A percentile compares a stretch with the other conserved stretches of the same genome.
These are phyloP conservation scores for Lasiodiplodia hormozganensis DNA, from an alignment of 2,329 filamentous ascomycete species.

Conservation along the genomic window DNA sequence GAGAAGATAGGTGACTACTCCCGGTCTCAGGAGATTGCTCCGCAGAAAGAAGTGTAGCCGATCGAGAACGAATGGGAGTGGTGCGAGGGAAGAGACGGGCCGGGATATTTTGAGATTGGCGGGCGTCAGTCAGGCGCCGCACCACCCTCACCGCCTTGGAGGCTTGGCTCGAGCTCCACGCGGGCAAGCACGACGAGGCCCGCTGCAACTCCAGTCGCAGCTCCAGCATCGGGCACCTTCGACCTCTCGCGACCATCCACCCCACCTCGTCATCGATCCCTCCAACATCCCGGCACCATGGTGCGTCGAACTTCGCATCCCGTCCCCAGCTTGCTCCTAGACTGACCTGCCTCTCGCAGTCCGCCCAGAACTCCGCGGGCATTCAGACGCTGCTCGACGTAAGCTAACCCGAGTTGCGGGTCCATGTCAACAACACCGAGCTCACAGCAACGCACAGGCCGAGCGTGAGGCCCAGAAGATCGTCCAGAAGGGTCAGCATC, in stretches of 20 bases:
- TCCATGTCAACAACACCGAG: slow-evolving; percentile 39
- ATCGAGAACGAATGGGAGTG: slow-evolving; percentile 3
- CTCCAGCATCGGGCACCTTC: slow-evolving; percentile 26
- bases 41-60: neutral
- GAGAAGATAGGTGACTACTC: neutral
- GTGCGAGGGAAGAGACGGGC: slow-evolving; percentile 11
- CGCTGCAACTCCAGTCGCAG: slow-evolving; percentile 12
- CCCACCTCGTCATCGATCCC: slow-evolving; percentile 16
- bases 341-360: slow-evolving; percentile 61
- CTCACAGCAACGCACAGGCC: slow-evolving; percentile 66
- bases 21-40: neutral
- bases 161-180: slow-evolving; percentile 29
- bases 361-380: slow-evolving; percentile 96
- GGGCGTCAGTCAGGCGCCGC: slow-evolving; percentile 13
- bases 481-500: slow-evolving; percentile 83
- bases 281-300: slow-evolving; percentile 23
- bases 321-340: slow-evolving; percentile 31
- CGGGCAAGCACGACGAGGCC: slow-evolving; percentile 15
- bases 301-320: slow-evolving; percentile 10
- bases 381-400: slow-evolving; percentile 99
- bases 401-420: slow-evolving; percentile 49
- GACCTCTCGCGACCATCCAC: slow-evolving; percentile 18
- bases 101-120: slow-evolving; percentile 8
- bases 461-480: slow-evolving; percentile 99
- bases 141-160: slow-evolving; percentile 24